Percentiles rank a stretch among this genome's conserved stretches.
Evolutionary conservation across 2,329 filamentous ascomycete species (phyloP).

Genomic region (Rutstroemia sp.): DNA sequence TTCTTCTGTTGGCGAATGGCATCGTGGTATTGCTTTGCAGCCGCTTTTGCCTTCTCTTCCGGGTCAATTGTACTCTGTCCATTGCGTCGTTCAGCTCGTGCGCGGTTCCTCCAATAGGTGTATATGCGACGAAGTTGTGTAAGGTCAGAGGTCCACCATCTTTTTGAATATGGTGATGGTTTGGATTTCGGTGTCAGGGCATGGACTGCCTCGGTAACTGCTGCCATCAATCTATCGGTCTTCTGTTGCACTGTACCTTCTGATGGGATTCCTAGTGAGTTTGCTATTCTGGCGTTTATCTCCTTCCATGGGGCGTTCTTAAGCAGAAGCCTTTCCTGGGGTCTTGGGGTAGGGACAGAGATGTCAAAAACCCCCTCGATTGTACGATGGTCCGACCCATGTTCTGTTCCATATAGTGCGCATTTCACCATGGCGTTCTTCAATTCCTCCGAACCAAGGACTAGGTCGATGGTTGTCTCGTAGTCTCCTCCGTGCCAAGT

Average conservation of each 20-base stretch:
- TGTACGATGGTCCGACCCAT: too few relatives aligned
- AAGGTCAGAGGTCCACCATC: conserved; percentile 27
- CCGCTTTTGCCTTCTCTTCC: too few relatives aligned
- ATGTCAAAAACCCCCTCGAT: too few relatives aligned
- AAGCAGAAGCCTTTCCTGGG: too few relatives aligned
- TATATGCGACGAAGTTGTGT: conserved; percentile 25
- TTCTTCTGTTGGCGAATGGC: conserved; percentile 16
- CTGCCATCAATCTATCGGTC: conserved; percentile 12
- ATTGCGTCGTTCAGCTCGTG: conserved; percentile 16
- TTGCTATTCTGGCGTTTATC: background rate
- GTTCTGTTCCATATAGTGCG: too few relatives aligned
- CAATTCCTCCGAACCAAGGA: too few relatives aligned
- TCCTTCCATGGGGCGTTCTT: too few relatives aligned
- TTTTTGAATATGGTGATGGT: conserved; percentile 25
- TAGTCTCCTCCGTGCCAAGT: too few relatives aligned
- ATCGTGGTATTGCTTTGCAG: too few relatives aligned
- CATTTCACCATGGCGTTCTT: too few relatives aligned
- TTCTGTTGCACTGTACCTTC: conserved; percentile 11
- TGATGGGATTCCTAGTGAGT: background rate
- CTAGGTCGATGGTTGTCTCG: too few relatives aligned
- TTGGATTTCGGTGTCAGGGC: conserved; percentile 20
- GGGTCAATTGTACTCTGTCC: conserved; percentile 3
- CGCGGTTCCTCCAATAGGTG: conserved; percentile 25
- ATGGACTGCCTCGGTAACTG: conserved; percentile 10
- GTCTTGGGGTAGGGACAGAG: too few relatives aligned